Conservation (phyloP, 768 basidiomycete species). For the Psilocybe subaeruginosa region DNA sequence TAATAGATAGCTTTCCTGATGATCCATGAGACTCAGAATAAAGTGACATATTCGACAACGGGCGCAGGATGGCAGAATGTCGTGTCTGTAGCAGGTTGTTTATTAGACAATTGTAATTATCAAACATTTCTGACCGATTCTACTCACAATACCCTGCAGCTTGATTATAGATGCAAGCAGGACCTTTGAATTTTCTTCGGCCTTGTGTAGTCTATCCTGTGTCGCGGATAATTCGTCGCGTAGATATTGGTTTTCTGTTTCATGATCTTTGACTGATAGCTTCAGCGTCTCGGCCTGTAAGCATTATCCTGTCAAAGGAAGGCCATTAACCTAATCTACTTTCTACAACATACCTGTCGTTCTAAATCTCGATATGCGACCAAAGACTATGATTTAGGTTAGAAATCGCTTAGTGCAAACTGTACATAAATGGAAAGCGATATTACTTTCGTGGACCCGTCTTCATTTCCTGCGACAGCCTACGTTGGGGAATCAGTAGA, state of each 20-base stretch:
- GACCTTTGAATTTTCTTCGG: constrained; percentile 29
- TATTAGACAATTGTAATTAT: not conserved
- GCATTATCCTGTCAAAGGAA: no score
- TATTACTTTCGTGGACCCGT: not conserved
- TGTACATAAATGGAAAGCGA: no score
- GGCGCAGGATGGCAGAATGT: constrained; percentile 16
- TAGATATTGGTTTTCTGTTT: constrained; percentile 24
- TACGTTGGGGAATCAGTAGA: not conserved
- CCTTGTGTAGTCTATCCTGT: constrained; percentile 30
- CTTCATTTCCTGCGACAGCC: not conserved
- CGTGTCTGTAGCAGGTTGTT: constrained; percentile 19
- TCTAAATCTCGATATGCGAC: constrained; percentile 2
- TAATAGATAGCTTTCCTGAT: constrained; percentile 17
- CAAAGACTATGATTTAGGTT: not conserved
- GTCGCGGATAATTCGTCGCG: constrained; percentile 24
- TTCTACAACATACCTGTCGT: constrained; percentile 16
- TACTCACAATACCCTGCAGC: constrained; percentile 29
- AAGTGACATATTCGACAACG: constrained; percentile 10
- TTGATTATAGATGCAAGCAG: constrained; percentile 31
- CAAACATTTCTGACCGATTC: not conserved
- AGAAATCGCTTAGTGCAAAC: not conserved
- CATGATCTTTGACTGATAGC: constrained; percentile 17
- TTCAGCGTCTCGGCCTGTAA: constrained; percentile 26
- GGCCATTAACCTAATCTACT: no score
- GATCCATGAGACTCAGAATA: constrained; percentile 17